Conservation (phyloP, 2,329 filamentous ascomycete genomes). For the Fusarium tjaetaba region DNA sequence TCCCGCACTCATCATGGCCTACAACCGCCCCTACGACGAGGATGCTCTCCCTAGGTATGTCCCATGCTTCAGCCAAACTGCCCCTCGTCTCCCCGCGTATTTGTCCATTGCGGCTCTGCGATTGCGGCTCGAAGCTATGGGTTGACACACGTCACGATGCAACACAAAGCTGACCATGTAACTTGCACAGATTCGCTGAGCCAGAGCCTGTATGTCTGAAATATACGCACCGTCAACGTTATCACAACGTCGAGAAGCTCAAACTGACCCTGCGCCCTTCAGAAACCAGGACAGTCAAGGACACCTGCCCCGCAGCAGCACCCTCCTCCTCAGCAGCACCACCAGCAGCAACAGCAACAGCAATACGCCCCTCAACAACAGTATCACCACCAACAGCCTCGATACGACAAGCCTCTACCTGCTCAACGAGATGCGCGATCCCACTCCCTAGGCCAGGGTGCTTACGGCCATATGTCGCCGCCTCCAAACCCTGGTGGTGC, state of each 20-base stretch:
- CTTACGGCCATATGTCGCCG: slow-evolving; percentile 61
- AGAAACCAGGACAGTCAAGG: slow-evolving; percentile 51
- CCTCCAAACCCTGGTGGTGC: slow-evolving; percentile 57
- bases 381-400: slow-evolving; percentile 44
- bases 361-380: slow-evolving; percentile 24
- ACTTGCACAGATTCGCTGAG: slow-evolving; percentile 71
- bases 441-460: slow-evolving; percentile 40
- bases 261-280: slow-evolving; percentile 36
- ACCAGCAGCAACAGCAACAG: not conserved
- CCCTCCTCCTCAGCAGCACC: slow-evolving; percentile 49
- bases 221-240: not conserved
- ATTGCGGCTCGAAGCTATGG: slow-evolving; percentile 14
- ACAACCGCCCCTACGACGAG: slow-evolving; percentile 92
- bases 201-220: slow-evolving; percentile 69
- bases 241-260: not conserved
- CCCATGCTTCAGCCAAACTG: slow-evolving; percentile 1
- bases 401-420: slow-evolving; percentile 62
- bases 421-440: slow-evolving; percentile 42
- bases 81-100: slow-evolving; percentile 36
- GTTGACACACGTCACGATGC: slow-evolving; percentile 11
- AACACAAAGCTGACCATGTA: slow-evolving; percentile 40
- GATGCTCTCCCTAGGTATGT: slow-evolving; percentile 88
- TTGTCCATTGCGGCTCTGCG: slow-evolving; percentile 32
- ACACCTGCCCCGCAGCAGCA: slow-evolving; percentile 43
- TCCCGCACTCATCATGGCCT: slow-evolving; percentile 73